A percentile compares a stretch with the other conserved stretches of the same genome.
Evolutionary conservation across 495 filamentous ascomycete genomes (phyloP).

Genomic region (Tuber brumale): DNA sequence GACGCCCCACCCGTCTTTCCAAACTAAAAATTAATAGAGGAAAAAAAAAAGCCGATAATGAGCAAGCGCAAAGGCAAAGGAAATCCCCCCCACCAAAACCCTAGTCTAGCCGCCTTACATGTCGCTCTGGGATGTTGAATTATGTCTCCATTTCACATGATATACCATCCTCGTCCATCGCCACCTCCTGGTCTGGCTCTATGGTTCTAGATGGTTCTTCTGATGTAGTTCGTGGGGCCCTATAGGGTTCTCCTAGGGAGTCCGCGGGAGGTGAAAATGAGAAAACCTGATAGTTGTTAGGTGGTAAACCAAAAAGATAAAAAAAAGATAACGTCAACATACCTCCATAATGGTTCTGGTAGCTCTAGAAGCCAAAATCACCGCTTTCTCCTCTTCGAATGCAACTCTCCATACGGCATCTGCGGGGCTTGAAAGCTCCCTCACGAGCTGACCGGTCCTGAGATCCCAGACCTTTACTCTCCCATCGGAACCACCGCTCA

Average conservation of each 20-base stretch:
- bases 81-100: conserved; percentile 19
- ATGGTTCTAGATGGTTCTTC: conserved; percentile 35
- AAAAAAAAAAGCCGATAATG: conserved; percentile 31
- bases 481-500: conserved; percentile 91
- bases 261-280: conserved; percentile 83
- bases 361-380: conserved; percentile 81
- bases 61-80: conserved; percentile 26
- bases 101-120: conserved; percentile 19
- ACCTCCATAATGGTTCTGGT: conserved; percentile 96
- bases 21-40: conserved; percentile 37
- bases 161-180: conserved; percentile 36
- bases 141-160: conserved; percentile 39
- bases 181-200: conserved; percentile 36
- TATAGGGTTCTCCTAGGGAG: conserved; percentile 46
- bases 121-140: conserved; percentile 6
- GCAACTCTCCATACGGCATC: conserved; percentile 97
- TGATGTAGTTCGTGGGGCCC: conserved; percentile 29
- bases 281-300: conserved; percentile 60
- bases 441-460: conserved; percentile 78
- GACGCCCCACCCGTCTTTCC: conserved; percentile 39
- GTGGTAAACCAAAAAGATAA: conserved; percentile 17
- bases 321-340: conserved; percentile 39
- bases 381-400: conserved; percentile 95
- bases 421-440: conserved; percentile 80
- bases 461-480: conserved; percentile 97